Conservation (phyloP, 768 basidiomycete genomes). For the Lactarius psammicola region DNA sequence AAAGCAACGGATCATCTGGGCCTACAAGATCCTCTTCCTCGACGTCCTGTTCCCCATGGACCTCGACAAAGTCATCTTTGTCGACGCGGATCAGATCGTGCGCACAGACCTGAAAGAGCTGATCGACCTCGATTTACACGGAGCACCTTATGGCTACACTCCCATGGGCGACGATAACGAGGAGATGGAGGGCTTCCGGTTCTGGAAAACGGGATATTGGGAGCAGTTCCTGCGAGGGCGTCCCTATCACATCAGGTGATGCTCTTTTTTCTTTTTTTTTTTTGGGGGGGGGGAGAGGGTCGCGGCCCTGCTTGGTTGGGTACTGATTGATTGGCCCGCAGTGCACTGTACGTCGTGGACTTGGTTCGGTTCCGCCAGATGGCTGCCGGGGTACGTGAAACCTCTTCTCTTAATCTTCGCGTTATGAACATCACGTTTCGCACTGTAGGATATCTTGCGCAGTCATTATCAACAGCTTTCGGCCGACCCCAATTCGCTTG, state of each 20-base stretch:
- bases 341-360: constrained; percentile 95
- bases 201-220: constrained; percentile 99
- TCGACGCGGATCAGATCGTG: constrained; percentile 97
- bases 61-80: constrained; percentile 98
- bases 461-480: constrained; percentile 93
- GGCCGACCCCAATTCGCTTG: constrained; percentile 89
- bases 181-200: constrained; percentile 97
- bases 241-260: constrained; percentile 93
- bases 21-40: constrained; percentile 98
- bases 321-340: constrained; percentile 34
- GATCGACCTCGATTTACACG: constrained; percentile 88
- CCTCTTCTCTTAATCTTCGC: not conserved
- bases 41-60: constrained; percentile 99
- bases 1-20: constrained; percentile 99
- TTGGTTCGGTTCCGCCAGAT: constrained; percentile 88
- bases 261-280: too few relatives aligned
- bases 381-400: constrained; percentile 53
- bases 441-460: constrained; percentile 72
- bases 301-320: not conserved
- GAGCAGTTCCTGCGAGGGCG: constrained; percentile 76
- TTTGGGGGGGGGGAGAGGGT: too few relatives aligned
- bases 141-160: constrained; percentile 92
- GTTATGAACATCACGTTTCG: not conserved
- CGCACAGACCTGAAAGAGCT: constrained; percentile 94
- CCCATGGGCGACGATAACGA: constrained; percentile 96